Conservation (phyloP, 306 rosid genomes). For the Cyamopsis tetragonoloba region DNA sequence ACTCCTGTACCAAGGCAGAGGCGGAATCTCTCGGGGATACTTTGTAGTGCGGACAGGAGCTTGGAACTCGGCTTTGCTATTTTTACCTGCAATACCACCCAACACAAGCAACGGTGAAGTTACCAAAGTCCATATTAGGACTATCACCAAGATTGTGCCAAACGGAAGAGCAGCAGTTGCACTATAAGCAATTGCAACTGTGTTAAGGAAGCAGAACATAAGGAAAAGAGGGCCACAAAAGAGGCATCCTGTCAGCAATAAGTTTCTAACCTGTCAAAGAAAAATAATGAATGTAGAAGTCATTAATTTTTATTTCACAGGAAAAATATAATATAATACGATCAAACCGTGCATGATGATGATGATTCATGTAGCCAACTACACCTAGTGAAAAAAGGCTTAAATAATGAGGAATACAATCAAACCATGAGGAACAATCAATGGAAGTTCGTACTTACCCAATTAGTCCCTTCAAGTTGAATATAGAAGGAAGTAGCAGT, state of each 20-base stretch:
- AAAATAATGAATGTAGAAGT: slow-evolving; percentile 24
- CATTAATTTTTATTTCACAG: background rate
- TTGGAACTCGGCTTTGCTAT: slow-evolving; percentile 85
- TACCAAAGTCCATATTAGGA: slow-evolving; percentile 90
- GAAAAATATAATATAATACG: slow-evolving; percentile 2
- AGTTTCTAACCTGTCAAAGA: slow-evolving; percentile 78
- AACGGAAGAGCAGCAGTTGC: slow-evolving; percentile 99
- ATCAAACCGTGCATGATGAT: slow-evolving; percentile 2
- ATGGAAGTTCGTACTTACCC: slow-evolving; percentile 49
- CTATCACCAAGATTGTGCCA: slow-evolving; percentile 90
- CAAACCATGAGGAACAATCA: slow-evolving; percentile 5
- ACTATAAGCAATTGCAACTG: slow-evolving; percentile 87
- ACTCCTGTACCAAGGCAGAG: slow-evolving; percentile 88
- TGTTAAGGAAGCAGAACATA: slow-evolving; percentile 94
- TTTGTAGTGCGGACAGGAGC: slow-evolving; percentile 95
- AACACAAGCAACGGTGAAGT: slow-evolving; percentile 90
- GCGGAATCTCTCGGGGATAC: slow-evolving; percentile 90
- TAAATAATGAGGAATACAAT: too few relatives aligned
- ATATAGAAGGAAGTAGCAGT: slow-evolving; percentile 87
- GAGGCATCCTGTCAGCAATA: slow-evolving; percentile 90
- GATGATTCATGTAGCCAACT: too few relatives aligned
- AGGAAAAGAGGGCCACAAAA: slow-evolving; percentile 94
- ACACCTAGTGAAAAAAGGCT: too few relatives aligned
- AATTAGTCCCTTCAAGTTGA: slow-evolving; percentile 89
- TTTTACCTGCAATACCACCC: slow-evolving; percentile 98